Evolutionary conservation across 495 filamentous ascomycete species (phyloP).

Genomic region (Daldinia decipiens): DNA sequence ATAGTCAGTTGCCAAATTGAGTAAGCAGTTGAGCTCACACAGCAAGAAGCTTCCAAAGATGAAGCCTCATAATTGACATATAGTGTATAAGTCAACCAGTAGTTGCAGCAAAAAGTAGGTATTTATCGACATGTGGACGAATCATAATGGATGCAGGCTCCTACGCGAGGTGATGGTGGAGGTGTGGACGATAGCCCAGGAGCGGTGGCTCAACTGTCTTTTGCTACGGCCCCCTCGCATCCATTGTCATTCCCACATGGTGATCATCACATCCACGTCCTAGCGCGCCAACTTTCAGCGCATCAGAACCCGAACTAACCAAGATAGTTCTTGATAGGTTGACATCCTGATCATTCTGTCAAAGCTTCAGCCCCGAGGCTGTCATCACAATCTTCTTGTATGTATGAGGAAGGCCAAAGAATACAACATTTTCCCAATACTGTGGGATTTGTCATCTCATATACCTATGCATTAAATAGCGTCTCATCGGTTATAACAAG

Average conservation of each 20-base stretch:
- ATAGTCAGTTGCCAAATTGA: slow-evolving; percentile 6
- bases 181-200: slow-evolving; percentile 28
- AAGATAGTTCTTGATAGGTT: slow-evolving; percentile 11
- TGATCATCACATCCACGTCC: slow-evolving; percentile 32
- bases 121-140: slow-evolving; percentile 19
- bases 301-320: slow-evolving; percentile 18
- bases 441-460: slow-evolving; percentile 7
- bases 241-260: slow-evolving; percentile 28
- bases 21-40: slow-evolving; percentile 10
- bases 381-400: slow-evolving; percentile 4
- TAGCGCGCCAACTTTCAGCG: slow-evolving; percentile 19
- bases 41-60: neutral
- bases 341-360: slow-evolving; percentile 18
- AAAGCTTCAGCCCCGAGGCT: slow-evolving; percentile 22
- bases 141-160: slow-evolving; percentile 22
- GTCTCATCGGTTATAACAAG: slow-evolving; percentile 9
- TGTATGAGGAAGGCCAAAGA: slow-evolving; percentile 5
- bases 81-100: slow-evolving; percentile 6
- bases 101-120: slow-evolving; percentile 13
- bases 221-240: slow-evolving; percentile 35
- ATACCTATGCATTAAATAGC: slow-evolving; percentile 20
- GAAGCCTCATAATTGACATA: slow-evolving; percentile 11
- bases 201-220: slow-evolving; percentile 44
- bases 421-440: slow-evolving; percentile 2
- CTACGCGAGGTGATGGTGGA: slow-evolving; percentile 27